Percentiles rank a stretch among this genome's conserved stretches.
Evolutionary conservation across 2,329 filamentous ascomycete species (phyloP).

Genomic region (Trichoderma citrinoviride): DNA sequence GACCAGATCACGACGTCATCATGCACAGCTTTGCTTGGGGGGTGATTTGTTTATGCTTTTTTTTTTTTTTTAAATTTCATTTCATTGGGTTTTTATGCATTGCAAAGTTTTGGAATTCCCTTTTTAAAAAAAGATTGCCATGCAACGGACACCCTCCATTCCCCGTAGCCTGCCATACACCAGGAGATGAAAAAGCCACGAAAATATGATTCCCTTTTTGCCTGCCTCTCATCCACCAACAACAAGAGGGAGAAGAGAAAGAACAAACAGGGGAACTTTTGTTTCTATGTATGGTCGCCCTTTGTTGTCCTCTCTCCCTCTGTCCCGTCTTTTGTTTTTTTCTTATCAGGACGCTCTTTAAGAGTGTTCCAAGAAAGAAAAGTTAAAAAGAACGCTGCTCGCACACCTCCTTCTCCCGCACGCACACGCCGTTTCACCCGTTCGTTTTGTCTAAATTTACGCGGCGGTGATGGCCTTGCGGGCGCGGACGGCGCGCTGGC

Average conservation of each 20-base stretch:
- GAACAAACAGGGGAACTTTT: no score
- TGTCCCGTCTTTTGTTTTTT: background rate
- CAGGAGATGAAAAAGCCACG: conserved; percentile 42
- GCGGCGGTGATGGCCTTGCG: conserved; percentile 64
- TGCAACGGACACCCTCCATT: conserved; percentile 28
- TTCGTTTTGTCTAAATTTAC: conserved; percentile 40
- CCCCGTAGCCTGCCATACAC: conserved; percentile 41
- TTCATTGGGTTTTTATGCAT: conserved; percentile 35
- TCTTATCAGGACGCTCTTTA: background rate
- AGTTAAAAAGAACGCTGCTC: background rate
- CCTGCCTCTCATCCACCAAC: conserved; percentile 24
- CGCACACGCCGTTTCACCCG: conserved; percentile 1
- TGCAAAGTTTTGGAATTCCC: conserved; percentile 32
- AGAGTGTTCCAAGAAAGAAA: background rate
- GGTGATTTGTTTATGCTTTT: conserved; percentile 21
- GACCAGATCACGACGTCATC: background rate
- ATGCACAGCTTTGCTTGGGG: background rate
- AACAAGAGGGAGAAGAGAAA: background rate
- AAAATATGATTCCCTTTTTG: conserved; percentile 21
- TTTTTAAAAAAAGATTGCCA: conserved; percentile 36
- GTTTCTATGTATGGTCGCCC: no score
- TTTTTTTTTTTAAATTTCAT: conserved; percentile 26
- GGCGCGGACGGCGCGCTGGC: conserved; percentile 78
- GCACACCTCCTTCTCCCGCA: background rate
- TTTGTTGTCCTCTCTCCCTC: background rate